These are phyloP conservation scores for Bothriochloa decipiens DNA, from an alignment of 176 grass and related monocot species.

Conservation along the genomic window DNA sequence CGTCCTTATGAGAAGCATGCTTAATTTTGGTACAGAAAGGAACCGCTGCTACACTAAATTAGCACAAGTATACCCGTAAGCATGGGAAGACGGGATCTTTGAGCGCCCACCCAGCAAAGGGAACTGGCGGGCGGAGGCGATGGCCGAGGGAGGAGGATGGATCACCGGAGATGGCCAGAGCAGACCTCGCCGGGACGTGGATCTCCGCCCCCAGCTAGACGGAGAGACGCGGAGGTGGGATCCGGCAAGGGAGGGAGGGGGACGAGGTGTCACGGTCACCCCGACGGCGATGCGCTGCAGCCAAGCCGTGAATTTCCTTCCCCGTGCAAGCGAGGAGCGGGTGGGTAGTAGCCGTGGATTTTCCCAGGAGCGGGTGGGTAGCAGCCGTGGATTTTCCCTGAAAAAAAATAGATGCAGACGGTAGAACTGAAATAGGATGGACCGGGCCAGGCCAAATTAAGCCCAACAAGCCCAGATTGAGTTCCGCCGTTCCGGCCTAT, in stretches of 20 bases:
- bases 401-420: too few relatives aligned
- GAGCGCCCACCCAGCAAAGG: not conserved
- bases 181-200: not conserved
- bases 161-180: not conserved
- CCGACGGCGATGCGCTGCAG: not conserved
- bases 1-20: slow-evolving; percentile 84
- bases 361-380: too few relatives aligned
- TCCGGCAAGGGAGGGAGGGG: not conserved
- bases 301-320: too few relatives aligned
- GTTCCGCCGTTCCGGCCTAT: too few relatives aligned
- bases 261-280: not conserved
- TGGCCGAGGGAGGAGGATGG: not conserved
- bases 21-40: not conserved
- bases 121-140: not conserved
- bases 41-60: not conserved
- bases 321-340: too few relatives aligned
- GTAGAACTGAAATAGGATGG: too few relatives aligned
- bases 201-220: not conserved
- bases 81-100: not conserved
- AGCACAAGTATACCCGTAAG: not conserved
- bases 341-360: too few relatives aligned
- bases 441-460: too few relatives aligned
- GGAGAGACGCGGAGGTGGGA: not conserved
- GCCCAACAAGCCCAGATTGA: too few relatives aligned
- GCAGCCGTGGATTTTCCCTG: too few relatives aligned